phyloP scores from a whole-genome alignment of 208 protist species.

The Wallacemonas sp. region DNA sequence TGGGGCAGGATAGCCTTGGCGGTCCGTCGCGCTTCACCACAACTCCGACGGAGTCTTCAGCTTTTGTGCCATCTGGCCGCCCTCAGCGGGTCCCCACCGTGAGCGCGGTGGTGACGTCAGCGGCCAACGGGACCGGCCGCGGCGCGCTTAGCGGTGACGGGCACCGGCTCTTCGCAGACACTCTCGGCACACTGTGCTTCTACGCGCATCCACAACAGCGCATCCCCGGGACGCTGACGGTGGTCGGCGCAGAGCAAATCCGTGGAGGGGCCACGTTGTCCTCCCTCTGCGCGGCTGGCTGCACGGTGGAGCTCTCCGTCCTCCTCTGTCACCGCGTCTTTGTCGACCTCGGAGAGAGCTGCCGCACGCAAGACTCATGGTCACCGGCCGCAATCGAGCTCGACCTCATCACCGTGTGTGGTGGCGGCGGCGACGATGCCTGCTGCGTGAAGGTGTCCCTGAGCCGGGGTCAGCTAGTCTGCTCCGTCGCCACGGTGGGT shows the following conservation, averaged over 20 bases:
- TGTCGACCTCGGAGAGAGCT: conserved; percentile 43
- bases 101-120: too few species aligned
- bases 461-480: conserved; percentile 1
- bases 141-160: background rate
- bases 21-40: background rate
- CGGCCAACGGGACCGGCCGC: too few species aligned
- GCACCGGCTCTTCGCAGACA: background rate
- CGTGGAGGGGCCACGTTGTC: background rate
- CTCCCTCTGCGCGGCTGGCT: conserved; percentile 38
- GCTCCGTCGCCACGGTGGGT: conserved; percentile 3
- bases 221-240: background rate
- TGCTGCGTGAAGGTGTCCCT: conserved; percentile 9
- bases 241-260: background rate
- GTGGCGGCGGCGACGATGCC: background rate
- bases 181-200: background rate
- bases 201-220: background rate
- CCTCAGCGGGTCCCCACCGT: too few species aligned
- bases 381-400: conserved; percentile 23
- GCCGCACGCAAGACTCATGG: conserved; percentile 25
- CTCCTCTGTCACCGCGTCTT: conserved; percentile 52
- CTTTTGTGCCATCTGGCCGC: too few species aligned
- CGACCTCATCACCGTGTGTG: conserved; percentile 34
- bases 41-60: background rate
- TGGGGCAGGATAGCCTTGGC: background rate
- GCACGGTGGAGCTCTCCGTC: conserved; percentile 49